Base-by-base conservation (phyloP, 805 yeast species). In the Scheffersomyces lignosus region DNA sequence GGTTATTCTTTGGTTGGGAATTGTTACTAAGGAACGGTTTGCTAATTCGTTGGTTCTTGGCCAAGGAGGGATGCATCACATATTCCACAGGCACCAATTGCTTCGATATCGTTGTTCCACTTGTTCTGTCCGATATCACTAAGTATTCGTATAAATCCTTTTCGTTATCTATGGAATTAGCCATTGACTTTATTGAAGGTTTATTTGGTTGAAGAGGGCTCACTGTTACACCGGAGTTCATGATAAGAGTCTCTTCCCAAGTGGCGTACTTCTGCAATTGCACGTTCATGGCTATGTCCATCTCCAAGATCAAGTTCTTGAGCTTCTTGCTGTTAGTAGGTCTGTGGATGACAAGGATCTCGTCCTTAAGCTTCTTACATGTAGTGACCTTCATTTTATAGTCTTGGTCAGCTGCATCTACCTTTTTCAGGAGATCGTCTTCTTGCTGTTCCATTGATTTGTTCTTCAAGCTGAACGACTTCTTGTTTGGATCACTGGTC, bases 261-360 rank as follows among this genome's bases (percentile, higher is more conserved):
- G 91, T 86, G 3, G 97, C 83, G 59, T 83, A 91, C 55, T 89
- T 88, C 51, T 87, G 91, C 38, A 93, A 68, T 61, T 91, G 96
- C 34, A 90, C 78, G 43, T 87, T 79, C 72, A 91, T 68, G 7
- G 97, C 98, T 33, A 87, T 80, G 60, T 93, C 98, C 55, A 87
- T 74, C 60, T 91, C 97, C 44, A 90, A 68, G 38, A 89, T 81
- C 44, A 88, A 68, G 54, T 86, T 83, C 54, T 82, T 85, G 43
- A 93, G 70, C 45, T 79, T 81, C 41, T 78, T 75, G 4, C 87
- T 80, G 27, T 78, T 76, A 39, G 76, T 80, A 5, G 98, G 99
- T 48, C 99, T 77, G 54, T 83, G 84, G 15, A 76, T 71, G 51
- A 75, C 72, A 39, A 87, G 64, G 36, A 89, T 78, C 39, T 83